These are phyloP conservation scores for Chytriomyces confervae DNA, from an alignment of 192 early-diverging fungal species.

Conservation along the genomic window DNA sequence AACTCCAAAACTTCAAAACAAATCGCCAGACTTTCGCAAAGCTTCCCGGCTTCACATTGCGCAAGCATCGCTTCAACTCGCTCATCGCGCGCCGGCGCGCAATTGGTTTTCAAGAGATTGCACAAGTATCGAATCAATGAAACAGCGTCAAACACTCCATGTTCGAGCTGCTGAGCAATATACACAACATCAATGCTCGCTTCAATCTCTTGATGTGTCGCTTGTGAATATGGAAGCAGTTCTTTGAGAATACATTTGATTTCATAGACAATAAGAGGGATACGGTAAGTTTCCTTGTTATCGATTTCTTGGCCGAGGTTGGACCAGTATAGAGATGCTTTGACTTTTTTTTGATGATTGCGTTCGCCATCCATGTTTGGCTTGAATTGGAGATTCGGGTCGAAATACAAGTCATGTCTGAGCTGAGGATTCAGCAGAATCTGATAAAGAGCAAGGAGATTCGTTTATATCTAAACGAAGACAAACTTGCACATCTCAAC, in stretches of 20 bases:
- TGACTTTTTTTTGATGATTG: slow-evolving; percentile 66
- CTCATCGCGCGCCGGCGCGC: slow-evolving; percentile 69
- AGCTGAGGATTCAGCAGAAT: slow-evolving; percentile 85
- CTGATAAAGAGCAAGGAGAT: slow-evolving; percentile 34
- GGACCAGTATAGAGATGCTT: slow-evolving; percentile 74
- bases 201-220: slow-evolving; percentile 53
- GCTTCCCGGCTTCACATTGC: slow-evolving; percentile 62
- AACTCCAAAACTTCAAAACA: slow-evolving; percentile 81
- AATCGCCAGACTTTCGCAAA: slow-evolving; percentile 66
- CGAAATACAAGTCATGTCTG: slow-evolving; percentile 88
- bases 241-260: slow-evolving; percentile 74
- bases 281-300: slow-evolving; percentile 43
- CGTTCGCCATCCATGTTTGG: slow-evolving; percentile 80
- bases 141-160: slow-evolving; percentile 68
- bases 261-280: slow-evolving; percentile 77
- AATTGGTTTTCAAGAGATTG: slow-evolving; percentile 67
- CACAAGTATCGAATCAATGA: slow-evolving; percentile 66
- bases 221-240: slow-evolving; percentile 56
- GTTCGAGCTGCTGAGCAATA: slow-evolving; percentile 52
- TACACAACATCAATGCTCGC: slow-evolving; percentile 53
- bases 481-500: background rate
- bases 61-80: slow-evolving; percentile 67
- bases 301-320: slow-evolving; percentile 65
- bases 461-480: background rate
- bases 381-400: slow-evolving; percentile 87